phyloP scores from a whole-genome alignment of 1,139 yeast genomes.

The Kazachstania sp. region DNA sequence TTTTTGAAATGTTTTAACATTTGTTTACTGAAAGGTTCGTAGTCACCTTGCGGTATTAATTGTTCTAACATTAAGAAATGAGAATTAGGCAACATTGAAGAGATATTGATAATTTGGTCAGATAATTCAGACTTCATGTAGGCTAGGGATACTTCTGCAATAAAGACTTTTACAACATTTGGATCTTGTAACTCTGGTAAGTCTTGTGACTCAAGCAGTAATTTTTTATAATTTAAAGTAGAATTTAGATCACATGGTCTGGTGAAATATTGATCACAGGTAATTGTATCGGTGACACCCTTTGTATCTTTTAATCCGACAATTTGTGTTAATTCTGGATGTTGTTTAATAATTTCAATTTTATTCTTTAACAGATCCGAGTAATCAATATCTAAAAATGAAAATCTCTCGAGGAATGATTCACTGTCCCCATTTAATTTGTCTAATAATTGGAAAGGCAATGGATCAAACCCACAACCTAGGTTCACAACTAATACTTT shows the following conservation, averaged over 20 bases:
- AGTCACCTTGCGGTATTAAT: conserved; percentile 52
- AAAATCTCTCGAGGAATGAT: conserved; percentile 29
- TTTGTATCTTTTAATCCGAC: conserved; percentile 33
- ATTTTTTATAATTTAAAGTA: conserved; percentile 34
- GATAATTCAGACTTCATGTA: conserved; percentile 67
- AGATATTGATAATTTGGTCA: conserved; percentile 51
- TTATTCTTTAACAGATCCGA: conserved; percentile 57
- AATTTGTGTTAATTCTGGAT: conserved; percentile 41
- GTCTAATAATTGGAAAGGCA: conserved; percentile 60
- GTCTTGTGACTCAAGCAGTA: conserved; percentile 24
- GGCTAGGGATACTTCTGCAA: conserved; percentile 79
- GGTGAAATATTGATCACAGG: conserved; percentile 45
- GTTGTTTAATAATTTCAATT: conserved; percentile 41
- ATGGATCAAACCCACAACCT: conserved; percentile 78
- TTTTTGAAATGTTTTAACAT: conserved; percentile 68
- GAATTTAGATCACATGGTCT: conserved; percentile 69
- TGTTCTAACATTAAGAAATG: conserved; percentile 69
- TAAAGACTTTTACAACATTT: conserved; percentile 44
- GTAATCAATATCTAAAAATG: conserved; percentile 67
- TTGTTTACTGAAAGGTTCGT: conserved; percentile 63
- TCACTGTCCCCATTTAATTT: conserved; percentile 22
- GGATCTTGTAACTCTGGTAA: conserved; percentile 18
- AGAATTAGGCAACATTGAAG: conserved; percentile 39
- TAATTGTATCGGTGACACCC: conserved; percentile 30
- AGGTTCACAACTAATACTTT: conserved; percentile 47